Evolutionary conservation across 164 flowering plant species (phyloP), one percentile per base, ranked within the genome.

Genomic region (Platanus orientalis): DNA sequence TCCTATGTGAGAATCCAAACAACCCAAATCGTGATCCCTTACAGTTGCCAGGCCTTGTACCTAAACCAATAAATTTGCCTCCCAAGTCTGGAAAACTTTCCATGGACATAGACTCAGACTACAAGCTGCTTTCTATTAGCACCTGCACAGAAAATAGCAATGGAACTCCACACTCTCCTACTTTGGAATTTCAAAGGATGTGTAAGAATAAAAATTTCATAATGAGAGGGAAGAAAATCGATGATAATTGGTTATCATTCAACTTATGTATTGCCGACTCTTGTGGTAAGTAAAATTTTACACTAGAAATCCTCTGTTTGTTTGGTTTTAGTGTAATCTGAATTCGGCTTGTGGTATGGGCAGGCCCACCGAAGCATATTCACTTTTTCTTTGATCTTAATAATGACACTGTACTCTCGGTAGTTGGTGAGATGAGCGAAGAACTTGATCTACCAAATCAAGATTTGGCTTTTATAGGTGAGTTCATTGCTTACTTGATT

Each of bases 371-470:
- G 13, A 78, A 78, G 61, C 78, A 81, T 55, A 76, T 91, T 20
- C 81, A 89, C 55, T 89, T 89, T 66, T 20, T 48, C 5, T 89
- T 84, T 71, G 85, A 80, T 72, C 84, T 84, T 9, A 72, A 83
- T 49, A 60, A 73, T 25, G 97, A 91, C 74, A 87, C 93, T 47
- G 79, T 84, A 26, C 49, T 63, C 14, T 79, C 90, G 25, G 79
- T 91, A 3, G 87, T 87, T 21, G 63, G 72, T 61, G 97, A 91
- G 78, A 88, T 91, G 97, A 86, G 80, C 28, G 90, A 87, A 56
- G 83, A 85, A 57, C 83, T 88, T 34, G 79, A 80, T 1, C 69
- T 86, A 57, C 71, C 74, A 21, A 54, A 64, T 42, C 76, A 86
- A 45, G 89, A 86, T 66, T 80, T 83, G 63, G 56, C 69, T 30